phyloP scores from a whole-genome alignment of 768 basidiomycete genomes.

The Udeniomyces megalosporus region DNA sequence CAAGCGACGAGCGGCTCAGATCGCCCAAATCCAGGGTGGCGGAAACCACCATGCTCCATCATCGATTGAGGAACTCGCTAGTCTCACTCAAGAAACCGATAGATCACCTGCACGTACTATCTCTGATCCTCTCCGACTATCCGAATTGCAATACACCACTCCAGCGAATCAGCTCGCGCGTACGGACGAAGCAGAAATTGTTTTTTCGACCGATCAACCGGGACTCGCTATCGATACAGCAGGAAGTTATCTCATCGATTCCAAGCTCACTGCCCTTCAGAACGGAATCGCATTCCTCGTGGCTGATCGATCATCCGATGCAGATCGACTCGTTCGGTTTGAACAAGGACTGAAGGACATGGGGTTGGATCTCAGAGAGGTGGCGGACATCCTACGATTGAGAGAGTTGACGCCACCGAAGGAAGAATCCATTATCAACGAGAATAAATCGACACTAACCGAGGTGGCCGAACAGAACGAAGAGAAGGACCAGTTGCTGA shows the following conservation, averaged over 20 bases:
- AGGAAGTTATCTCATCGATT: neutral
- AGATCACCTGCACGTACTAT: no score
- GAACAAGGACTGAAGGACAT: neutral
- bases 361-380: neutral
- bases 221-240: neutral
- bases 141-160: no score
- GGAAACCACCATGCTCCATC: neutral
- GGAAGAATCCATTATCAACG: no score
- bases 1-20: no score
- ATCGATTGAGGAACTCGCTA: neutral
- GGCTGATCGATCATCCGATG: neutral
- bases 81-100: no score
- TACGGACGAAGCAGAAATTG: no score
- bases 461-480: neutral
- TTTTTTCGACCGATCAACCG: no score
- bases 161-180: no score
- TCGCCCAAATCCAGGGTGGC: neutral
- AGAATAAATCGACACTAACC: no score
- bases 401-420: neutral
- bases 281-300: neutral
- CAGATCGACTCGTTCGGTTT: neutral
- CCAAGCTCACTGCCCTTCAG: slow-evolving; percentile 1
- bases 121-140: no score
- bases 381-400: neutral
- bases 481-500: neutral